Percentiles rank a stretch among this genome's conserved stretches.
These are phyloP conservation scores for Sisymbrium irio DNA, from an alignment of 345 rosid species.

Conservation along the genomic window DNA sequence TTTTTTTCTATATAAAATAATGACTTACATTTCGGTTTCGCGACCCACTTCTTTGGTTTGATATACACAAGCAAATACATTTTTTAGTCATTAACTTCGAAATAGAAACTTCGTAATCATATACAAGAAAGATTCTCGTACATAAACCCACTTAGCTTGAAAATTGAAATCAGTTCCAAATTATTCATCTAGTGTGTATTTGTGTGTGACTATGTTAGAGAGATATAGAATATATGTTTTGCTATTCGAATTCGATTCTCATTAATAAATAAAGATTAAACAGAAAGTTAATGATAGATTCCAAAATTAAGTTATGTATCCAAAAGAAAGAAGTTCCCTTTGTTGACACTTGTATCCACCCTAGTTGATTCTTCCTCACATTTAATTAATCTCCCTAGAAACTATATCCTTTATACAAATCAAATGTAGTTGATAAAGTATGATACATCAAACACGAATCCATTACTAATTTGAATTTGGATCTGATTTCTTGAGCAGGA, in stretches of 20 bases:
- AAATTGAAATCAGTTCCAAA: not conserved
- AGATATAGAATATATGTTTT: constrained; percentile 17
- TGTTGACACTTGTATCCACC: constrained; percentile 27
- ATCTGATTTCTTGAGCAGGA: constrained; percentile 42
- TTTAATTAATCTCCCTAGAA: not conserved
- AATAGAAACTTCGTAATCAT: not conserved
- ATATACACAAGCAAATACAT: no score
- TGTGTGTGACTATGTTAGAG: no score
- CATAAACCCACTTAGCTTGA: constrained; percentile 13
- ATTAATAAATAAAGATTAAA: not conserved
- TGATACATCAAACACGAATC: not conserved
- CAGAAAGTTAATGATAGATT: constrained; percentile 1
- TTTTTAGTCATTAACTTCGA: constrained; percentile 5
- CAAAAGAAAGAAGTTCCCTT: constrained; percentile 2
- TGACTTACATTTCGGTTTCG: not conserved
- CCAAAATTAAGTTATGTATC: constrained; percentile 14
- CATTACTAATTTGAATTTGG: not conserved
- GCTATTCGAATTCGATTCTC: constrained; percentile 19
- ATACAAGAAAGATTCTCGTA: not conserved
- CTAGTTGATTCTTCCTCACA: not conserved
- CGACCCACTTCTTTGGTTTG: not conserved
- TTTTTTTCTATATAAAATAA: not conserved
- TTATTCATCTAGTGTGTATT: not conserved
- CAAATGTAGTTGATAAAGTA: not conserved
- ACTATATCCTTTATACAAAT: not conserved